These are phyloP conservation scores for Fusarium decemcellulare DNA, from an alignment of 2,329 filamentous ascomycete genomes.

Conservation along the genomic window DNA sequence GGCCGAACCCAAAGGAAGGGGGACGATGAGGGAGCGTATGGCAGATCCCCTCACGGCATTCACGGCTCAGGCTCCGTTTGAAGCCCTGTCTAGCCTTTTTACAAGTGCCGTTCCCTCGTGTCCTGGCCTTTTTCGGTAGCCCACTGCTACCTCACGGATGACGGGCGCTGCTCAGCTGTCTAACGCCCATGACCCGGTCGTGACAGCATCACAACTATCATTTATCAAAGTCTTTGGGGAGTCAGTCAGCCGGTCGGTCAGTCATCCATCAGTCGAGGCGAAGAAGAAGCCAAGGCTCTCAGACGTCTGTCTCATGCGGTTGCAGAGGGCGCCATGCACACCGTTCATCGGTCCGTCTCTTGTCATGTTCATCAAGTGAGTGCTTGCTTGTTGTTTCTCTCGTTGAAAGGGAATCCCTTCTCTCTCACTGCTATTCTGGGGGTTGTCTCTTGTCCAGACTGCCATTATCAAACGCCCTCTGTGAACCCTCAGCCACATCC, in stretches of 20 bases:
- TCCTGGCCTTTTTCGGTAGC: not conserved
- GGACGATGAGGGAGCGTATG: not conserved
- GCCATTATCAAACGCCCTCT: not conserved
- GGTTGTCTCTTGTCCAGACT: not conserved
- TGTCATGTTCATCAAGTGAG: not conserved
- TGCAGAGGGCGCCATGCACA: slow-evolving; percentile 22
- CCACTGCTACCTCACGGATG: slow-evolving; percentile 3
- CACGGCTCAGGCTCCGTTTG: slow-evolving; percentile 14
- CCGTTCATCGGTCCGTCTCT: slow-evolving; percentile 21
- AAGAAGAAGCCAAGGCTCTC: slow-evolving; percentile 1
- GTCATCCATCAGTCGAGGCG: not conserved
- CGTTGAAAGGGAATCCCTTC: not conserved
- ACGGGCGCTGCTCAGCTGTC: not conserved
- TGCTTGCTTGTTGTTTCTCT: not conserved
- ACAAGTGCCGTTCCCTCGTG: slow-evolving; percentile 25
- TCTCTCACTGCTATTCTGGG: not conserved
- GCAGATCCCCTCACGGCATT: slow-evolving; percentile 28
- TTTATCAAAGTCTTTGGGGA: not conserved
- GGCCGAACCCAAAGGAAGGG: slow-evolving; percentile 7
- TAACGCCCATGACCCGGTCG: slow-evolving; percentile 23
- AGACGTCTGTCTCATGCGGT: slow-evolving; percentile 25
- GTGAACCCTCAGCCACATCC: slow-evolving; percentile 11
- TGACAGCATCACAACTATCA: slow-evolving; percentile 18
- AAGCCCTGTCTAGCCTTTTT: slow-evolving; percentile 14
- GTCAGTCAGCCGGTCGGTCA: not conserved